Conservation (phyloP, 2,329 filamentous ascomycete genomes). For the Cladobotryum protrusum region DNA sequence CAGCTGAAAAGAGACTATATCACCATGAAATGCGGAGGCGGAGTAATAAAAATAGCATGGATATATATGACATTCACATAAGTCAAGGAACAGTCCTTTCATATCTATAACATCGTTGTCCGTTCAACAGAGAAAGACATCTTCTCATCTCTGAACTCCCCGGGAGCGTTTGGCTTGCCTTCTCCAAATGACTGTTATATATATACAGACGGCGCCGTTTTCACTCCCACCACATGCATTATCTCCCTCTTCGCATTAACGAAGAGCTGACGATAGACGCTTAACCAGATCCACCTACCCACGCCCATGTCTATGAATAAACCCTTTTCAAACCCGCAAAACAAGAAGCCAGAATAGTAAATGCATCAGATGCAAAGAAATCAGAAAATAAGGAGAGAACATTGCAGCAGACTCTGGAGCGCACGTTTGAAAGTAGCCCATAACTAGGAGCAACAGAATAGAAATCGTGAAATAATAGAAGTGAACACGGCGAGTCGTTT, state of each 20-base stretch:
- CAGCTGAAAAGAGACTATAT: no score
- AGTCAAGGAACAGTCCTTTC: constrained; percentile 2
- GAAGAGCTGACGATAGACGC: constrained; percentile 1
- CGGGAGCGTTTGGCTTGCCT: not conserved
- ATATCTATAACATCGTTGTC: constrained; percentile 7
- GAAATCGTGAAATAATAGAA: not conserved
- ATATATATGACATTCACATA: not conserved
- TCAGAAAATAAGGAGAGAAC: constrained; percentile 8
- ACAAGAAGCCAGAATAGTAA: constrained; percentile 17
- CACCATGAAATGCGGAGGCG: no score
- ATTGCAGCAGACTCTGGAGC: not conserved
- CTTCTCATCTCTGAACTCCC: not conserved
- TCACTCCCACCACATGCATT: constrained; percentile 8
- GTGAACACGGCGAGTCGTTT: not conserved
- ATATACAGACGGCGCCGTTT: constrained; percentile 11
- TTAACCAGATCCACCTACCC: constrained; percentile 2
- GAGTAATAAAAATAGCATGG: not conserved
- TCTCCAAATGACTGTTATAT: constrained; percentile 5
- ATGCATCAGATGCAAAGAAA: constrained; percentile 11
- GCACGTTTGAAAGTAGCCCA: constrained; percentile 1
- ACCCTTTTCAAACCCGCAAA: constrained; percentile 13
- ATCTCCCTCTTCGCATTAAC: constrained; percentile 5
- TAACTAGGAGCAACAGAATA: not conserved
- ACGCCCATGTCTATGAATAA: constrained; percentile 21
- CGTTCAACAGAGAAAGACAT: not conserved